Evolutionary conservation across 2,329 filamentous ascomycete species (phyloP), one percentile per base, ranked within the genome.

Genomic region (Microcyclospora tardicrescens): DNA sequence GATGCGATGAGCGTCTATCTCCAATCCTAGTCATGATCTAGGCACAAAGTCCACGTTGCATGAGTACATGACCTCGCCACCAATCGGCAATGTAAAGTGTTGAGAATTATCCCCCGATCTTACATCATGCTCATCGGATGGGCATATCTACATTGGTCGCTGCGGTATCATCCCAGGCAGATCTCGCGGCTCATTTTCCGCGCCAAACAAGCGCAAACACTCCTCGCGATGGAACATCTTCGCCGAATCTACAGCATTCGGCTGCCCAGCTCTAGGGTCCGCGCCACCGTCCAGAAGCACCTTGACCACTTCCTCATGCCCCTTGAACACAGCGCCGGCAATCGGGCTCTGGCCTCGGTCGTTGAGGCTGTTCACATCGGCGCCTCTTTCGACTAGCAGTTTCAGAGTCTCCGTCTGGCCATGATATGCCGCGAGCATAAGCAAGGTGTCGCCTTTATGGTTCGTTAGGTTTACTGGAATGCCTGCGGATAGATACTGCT

Each of bases 361-460:
- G 45, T 84, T 84, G 19, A 83, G 52, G 1, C 71, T 65, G 56
- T 84, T 82, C 0, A 78, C 69, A 50, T 84, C 77, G 1, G 77
- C 78, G 1, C 77, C 76, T 42, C 75, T 66, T 19, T 71, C 62
- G 1, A 84, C 57, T 10, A 84, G 66, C 42, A 80, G 63, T 34
- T 62, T 65, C 16, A 79, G 75, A 0, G 81, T 67, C 0, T 71
- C 64, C 2, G 69, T 65, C 39, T 83, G 75, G 10, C 79, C 79
- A 47, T 83, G 71, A 50, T 84, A 84, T 0, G 78, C 70, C 0
- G 79, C 75, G 1, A 85, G 69, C 81, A 85, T 85, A 42, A 84
- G 64, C 43, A 84, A 59, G n/a, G 73, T 81, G 55, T 85, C 79
- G 35, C 80, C 81, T 46, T 81, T 79, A 36, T 79, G 71, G 50